These are phyloP conservation scores for Arabidopsis arenosa DNA, from an alignment of 345 rosid genomes.

Conservation along the genomic window DNA sequence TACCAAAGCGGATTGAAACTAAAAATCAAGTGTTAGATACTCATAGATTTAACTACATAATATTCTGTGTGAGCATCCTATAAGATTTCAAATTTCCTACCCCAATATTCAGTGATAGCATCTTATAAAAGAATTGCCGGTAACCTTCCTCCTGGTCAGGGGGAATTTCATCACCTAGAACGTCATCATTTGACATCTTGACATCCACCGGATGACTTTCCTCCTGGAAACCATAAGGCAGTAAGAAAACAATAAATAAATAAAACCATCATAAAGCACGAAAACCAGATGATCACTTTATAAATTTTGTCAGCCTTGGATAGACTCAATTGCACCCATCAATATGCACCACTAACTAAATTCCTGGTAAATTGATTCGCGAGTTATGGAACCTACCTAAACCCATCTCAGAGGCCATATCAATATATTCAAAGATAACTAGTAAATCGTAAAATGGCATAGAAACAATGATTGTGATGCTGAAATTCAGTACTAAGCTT, in stretches of 20 bases:
- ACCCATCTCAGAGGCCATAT: constrained; percentile 15
- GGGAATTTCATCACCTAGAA: constrained; percentile 97
- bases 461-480: constrained; percentile 19
- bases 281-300: constrained; percentile 25
- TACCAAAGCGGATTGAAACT: constrained; percentile 21
- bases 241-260: constrained; percentile 2
- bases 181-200: constrained; percentile 88
- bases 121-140: constrained; percentile 70
- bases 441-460: background rate
- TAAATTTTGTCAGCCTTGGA: constrained; percentile 13
- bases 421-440: constrained; percentile 23
- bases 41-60: constrained; percentile 8
- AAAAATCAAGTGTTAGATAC: constrained; percentile 11
- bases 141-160: constrained; percentile 67
- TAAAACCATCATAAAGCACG: constrained; percentile 4
- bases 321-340: constrained; percentile 4
- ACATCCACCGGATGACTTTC: constrained; percentile 62
- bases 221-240: constrained; percentile 60
- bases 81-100: constrained; percentile 49
- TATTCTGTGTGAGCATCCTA: constrained; percentile 13
- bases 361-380: background rate
- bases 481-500: background rate
- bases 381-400: constrained; percentile 16
- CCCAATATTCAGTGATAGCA: constrained; percentile 65
- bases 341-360: constrained; percentile 18